Percentiles rank a stretch among this genome's conserved stretches.
These are phyloP conservation scores for Scheffersomyces spartinae DNA, from an alignment of 805 yeast genomes.

Conservation along the genomic window DNA sequence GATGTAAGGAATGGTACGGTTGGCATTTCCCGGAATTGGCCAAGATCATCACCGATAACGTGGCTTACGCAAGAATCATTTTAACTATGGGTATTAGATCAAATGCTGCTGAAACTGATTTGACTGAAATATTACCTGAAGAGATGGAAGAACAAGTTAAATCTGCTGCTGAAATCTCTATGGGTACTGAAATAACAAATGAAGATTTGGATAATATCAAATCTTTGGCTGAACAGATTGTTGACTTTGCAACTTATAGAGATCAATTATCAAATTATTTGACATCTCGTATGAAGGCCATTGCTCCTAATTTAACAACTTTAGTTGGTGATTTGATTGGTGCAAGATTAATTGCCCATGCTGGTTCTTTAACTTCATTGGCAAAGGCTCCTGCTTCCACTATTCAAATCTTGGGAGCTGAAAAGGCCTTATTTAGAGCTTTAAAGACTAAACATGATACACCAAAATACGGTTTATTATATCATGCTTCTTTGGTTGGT, in stretches of 20 bases:
- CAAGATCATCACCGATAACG: slow-evolving; percentile 90
- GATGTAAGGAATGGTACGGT: slow-evolving; percentile 99
- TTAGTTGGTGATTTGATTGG: slow-evolving; percentile 97
- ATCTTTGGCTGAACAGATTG: slow-evolving; percentile 90
- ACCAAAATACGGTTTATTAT: slow-evolving; percentile 94
- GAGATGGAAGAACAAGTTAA: slow-evolving; percentile 53
- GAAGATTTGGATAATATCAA: slow-evolving; percentile 79
- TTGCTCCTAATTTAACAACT: slow-evolving; percentile 94
- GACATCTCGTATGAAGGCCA: slow-evolving; percentile 93
- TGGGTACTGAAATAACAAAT: slow-evolving; percentile 98
- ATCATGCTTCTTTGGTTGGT: slow-evolving; percentile 95
- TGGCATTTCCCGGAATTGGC: slow-evolving; percentile 99
- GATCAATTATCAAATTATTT: slow-evolving; percentile 90
- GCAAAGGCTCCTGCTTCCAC: slow-evolving; percentile 99
- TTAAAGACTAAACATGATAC: slow-evolving; percentile 97
- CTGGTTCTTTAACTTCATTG: slow-evolving; percentile 87
- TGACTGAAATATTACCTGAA: slow-evolving; percentile 41
- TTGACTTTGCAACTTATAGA: slow-evolving; percentile 92
- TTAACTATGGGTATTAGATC: slow-evolving; percentile 90
- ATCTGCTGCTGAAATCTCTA: slow-evolving; percentile 95
- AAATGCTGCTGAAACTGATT: slow-evolving; percentile 79
- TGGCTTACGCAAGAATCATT: slow-evolving; percentile 90
- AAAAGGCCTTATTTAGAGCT: slow-evolving; percentile 97
- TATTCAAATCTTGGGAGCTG: slow-evolving; percentile 96
- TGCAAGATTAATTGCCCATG: slow-evolving; percentile 94